Base-by-base conservation (phyloP, 2,329 filamentous ascomycete genomes). In the Penicillium sp. region DNA sequence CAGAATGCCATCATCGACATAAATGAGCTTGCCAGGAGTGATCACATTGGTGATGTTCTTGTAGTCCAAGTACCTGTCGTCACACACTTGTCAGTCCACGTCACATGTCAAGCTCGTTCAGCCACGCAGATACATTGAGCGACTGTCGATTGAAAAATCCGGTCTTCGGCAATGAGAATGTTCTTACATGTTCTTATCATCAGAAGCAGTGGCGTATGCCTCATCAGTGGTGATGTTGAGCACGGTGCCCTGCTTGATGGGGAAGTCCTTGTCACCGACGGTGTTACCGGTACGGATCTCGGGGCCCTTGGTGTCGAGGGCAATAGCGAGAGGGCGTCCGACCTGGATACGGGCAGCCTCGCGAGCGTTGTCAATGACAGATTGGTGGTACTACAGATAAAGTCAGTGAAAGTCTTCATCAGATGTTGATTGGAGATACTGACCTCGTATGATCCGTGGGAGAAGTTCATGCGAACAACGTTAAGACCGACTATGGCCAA, bases 41-140 rank as follows among this genome's bases (percentile, higher is more conserved):
- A 99, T 97, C 70, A 99, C 94, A 82, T 95, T 96, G 80, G 93
- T 97, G 79, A 99, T 97, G 84, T 99, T 99, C 87, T 96, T 95
- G 85, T 99, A 97, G 83, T 97, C 93, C 72, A 97, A 89, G 73
- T 92, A 97, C 87, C 90, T 93, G 62, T 43, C 33, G 52, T 53
- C 31, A 31, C 13, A 36, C 19, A 34, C 19, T 34, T 43, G 52
- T 70, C 54, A 70, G 63, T 58, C 39, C n/a, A 29, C 13, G 40
- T 50, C 31, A 39, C 40, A 31, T 45, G 31, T 11, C 45, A 40
- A 36, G 19, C 41, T 46, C 31, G 23, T 19, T 34, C 11, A 33
- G 16, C 21, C 19, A 46, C 44, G 29, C 44, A 7, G 19, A 10
- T 46, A 25, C 15, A 25, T 34, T 11, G 45, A 34, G 15, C 5